Base-by-base conservation (phyloP, 2,329 filamentous ascomycete genomes). In the Daldinia sp. region DNA sequence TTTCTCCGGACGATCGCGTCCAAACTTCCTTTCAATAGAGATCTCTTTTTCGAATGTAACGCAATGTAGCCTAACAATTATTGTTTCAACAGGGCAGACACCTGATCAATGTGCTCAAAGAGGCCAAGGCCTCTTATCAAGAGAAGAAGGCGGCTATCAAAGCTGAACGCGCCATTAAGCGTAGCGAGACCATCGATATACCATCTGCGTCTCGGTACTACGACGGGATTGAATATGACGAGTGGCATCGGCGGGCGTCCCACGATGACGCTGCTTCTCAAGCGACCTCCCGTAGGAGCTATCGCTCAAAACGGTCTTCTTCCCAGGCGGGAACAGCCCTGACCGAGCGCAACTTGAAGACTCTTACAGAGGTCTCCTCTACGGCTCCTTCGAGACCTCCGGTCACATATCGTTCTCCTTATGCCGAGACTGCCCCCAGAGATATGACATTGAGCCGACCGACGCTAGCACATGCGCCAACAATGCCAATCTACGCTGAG, bases 31-130 rank as follows among this genome's bases (percentile, higher is more conserved):
- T 39, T 28, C 26, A 28, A 23, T 23, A 48, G 23, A 28, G 44
- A 18, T 3, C 26, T 12, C 26, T 51, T 33, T 33, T 50, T n/a
- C 13, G 4, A 50, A 35, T 35, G 2, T 28, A 42, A 42, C 46
- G 15, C 26, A 30, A 56, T 26, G 23, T 15, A 51, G 56, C 26
- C 63, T 69, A 68, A 67, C 59, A 67, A 62, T 48, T 18, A 20
- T 60, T 10, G 18, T 15, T 56, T 62, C 51, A 39, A 65, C 76
- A 97, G 93, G 93, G 93, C 77, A 97, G 97, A 82, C 93, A 97
- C 75, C 85, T 98, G 26, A 88, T 97, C 77, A 91, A 90, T 78
- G 91, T 98, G 77, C 97, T 97, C 86, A 97, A 93, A 79, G 94
- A 98, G 78, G 95, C 94, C 71, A 93, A 93, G 78, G 89, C 90